Conservation (phyloP, 2,329 filamentous ascomycete species). For the Saccharata proteae region DNA sequence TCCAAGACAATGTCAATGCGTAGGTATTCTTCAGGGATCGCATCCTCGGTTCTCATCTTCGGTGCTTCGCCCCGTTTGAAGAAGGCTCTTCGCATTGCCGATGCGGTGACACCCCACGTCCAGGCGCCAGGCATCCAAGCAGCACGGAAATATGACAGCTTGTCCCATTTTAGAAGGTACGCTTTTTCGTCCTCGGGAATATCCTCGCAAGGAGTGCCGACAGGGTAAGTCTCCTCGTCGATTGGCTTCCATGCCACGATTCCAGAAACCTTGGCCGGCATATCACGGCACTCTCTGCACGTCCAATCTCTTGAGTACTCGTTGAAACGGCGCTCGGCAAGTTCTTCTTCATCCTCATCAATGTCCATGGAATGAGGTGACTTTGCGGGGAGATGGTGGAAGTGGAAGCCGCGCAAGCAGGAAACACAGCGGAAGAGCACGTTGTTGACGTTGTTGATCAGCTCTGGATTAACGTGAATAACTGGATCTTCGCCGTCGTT, state of each 20-base stretch:
- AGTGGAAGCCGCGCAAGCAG: constrained; percentile 73
- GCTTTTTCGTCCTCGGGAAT: constrained; percentile 71
- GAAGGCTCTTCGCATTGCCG: constrained; percentile 61
- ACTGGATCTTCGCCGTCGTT: constrained; percentile 72
- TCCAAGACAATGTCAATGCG: constrained; percentile 82
- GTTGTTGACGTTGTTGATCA: constrained; percentile 64
- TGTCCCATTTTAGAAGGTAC: constrained; percentile 83
- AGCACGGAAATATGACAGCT: constrained; percentile 67
- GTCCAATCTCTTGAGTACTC: constrained; percentile 67
- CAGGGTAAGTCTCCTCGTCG: constrained; percentile 43
- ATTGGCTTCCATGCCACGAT: constrained; percentile 80
- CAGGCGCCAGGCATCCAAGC: constrained; percentile 83
- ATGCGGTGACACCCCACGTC: constrained; percentile 61
- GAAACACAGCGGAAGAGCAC: constrained; percentile 71
- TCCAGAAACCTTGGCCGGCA: constrained; percentile 55
- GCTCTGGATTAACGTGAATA: constrained; percentile 45
- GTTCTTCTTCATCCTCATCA: constrained; percentile 32
- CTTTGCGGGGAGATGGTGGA: constrained; percentile 60
- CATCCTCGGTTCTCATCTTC: constrained; percentile 60
- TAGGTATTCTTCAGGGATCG: constrained; percentile 77
- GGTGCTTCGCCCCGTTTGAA: constrained; percentile 56
- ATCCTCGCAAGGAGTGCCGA: constrained; percentile 40
- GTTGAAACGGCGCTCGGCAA: constrained; percentile 50
- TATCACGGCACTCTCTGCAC: constrained; percentile 64
- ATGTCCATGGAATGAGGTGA: constrained; percentile 31